Evolutionary conservation across 495 filamentous ascomycete species (phyloP), one percentile per base, ranked within the genome.

Genomic region (Saxophila tyrrhenica): DNA sequence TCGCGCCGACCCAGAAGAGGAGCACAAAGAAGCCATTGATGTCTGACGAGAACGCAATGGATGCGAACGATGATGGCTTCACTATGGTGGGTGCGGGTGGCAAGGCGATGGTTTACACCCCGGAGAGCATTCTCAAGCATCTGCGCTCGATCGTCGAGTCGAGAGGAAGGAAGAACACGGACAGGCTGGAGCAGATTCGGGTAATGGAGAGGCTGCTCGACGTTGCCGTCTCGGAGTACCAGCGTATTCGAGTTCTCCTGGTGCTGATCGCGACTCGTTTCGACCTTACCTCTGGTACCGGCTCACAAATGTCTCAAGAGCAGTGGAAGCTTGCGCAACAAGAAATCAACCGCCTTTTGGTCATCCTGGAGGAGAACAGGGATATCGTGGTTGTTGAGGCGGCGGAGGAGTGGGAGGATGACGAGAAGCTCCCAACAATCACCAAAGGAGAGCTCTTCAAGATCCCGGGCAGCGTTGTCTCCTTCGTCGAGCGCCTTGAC

Each of bases 351-450:
- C 75, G 72, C 48, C 75, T 99, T 19, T 77, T 99, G 46, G 73
- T 80, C 45, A 80, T 87, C 13, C 83, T 99, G 45, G 89, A 95
- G 67, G 67, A 73, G 38, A 84, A 88, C 68, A 75, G 71, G 52
- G 79, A 89, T 57, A 81, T 89, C 61, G 75, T 97, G 50, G 84
- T 98, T 41, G 75, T 90, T 51, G 92, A 97, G 69, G 80, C 76
- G 57, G 92, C 90, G 16, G 92, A 99, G 58, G 94, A 99, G 66
- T 97, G 92, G 92, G 92, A 99, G 62, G 94, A 99, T 68, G 92
- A 97, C 60, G 94, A 97, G 58, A 95, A 94, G 71, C 80, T 80
- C 25, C 92, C 92, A 19, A 75, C 76, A 32, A 72, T 87, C 60
- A 77, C 74, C 16, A 62, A 73, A 9, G 88, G 82, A 55, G 82